These are phyloP conservation scores for Penicillium verhagenii DNA, from an alignment of 495 filamentous ascomycete species.

Conservation along the genomic window DNA sequence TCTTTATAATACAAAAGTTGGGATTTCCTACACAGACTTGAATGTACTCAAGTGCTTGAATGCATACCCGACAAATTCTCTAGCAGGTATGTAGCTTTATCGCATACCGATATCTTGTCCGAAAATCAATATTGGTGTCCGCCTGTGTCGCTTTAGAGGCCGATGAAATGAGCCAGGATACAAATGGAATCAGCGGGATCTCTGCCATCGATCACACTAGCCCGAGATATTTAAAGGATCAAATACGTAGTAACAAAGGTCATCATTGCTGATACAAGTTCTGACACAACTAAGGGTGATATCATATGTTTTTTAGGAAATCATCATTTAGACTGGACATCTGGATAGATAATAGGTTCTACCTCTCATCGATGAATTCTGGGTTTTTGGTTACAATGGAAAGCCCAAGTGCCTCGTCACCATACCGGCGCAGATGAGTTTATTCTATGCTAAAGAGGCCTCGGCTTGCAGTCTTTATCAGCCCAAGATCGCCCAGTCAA, in stretches of 20 bases:
- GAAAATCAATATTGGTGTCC: no score
- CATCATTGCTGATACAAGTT: conserved; percentile 20
- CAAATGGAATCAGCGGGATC: no score
- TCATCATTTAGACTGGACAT: conserved; percentile 9
- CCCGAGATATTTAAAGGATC: conserved; percentile 21
- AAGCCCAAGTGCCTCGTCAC: conserved; percentile 42
- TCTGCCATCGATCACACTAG: no score
- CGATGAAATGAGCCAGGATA: no score
- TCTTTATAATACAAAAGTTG: no score
- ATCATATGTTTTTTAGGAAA: conserved; percentile 9
- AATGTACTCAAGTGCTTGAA: no score
- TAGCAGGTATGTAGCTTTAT: no score
- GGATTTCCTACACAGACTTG: no score
- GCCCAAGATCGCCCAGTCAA: conserved; percentile 24
- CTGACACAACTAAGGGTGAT: conserved; percentile 5
- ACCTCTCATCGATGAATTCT: conserved; percentile 36
- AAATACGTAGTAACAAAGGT: conserved; percentile 22
- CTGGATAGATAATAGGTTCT: conserved; percentile 24
- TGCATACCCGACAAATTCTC: no score
- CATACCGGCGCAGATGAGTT: conserved; percentile 21
- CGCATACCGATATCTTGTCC: no score
- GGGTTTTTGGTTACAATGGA: conserved; percentile 38
- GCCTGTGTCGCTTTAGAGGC: no score
- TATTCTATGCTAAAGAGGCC: conserved; percentile 25
- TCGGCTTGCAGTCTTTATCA: conserved; percentile 19